Evolutionary conservation across 805 yeast genomes (phyloP).

Genomic region (Metschnikowia colocasiae): DNA sequence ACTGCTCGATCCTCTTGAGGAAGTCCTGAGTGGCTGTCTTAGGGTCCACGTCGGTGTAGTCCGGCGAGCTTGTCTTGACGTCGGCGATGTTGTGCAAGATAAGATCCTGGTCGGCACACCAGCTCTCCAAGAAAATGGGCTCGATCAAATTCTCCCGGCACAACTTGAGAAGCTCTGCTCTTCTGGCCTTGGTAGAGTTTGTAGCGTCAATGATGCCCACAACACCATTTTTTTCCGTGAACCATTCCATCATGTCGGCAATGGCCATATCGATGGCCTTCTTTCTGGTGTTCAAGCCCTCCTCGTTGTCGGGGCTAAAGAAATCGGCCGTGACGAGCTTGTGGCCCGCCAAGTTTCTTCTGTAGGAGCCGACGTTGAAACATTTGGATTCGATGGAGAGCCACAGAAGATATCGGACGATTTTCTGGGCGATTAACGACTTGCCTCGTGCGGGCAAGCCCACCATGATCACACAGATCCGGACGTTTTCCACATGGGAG

Average conservation of each 20-base stretch:
- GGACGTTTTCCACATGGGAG: constrained; percentile 62
- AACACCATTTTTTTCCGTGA: constrained; percentile 69
- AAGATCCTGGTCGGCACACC: constrained; percentile 79
- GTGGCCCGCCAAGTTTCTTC: constrained; percentile 57
- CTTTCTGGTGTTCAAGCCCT: constrained; percentile 59
- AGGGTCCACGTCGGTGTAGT: constrained; percentile 64
- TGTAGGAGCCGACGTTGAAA: constrained; percentile 84
- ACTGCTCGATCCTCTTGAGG: constrained; percentile 65
- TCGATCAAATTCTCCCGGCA: constrained; percentile 67
- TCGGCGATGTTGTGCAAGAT: constrained; percentile 78
- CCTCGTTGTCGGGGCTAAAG: constrained; percentile 63
- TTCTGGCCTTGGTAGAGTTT: constrained; percentile 71
- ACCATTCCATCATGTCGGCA: constrained; percentile 83
- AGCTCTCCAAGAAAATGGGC: constrained; percentile 89
- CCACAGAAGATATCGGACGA: constrained; percentile 91
- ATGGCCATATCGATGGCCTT: constrained; percentile 73
- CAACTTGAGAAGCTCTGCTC: constrained; percentile 59
- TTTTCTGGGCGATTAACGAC: constrained; percentile 89
- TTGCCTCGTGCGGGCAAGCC: constrained; percentile 92
- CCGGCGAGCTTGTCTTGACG: constrained; percentile 84
- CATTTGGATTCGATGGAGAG: constrained; percentile 79
- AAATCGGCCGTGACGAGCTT: constrained; percentile 63
- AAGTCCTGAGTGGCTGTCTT: constrained; percentile 74
- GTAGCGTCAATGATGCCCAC: constrained; percentile 96
- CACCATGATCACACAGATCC: constrained; percentile 85